Percentiles rank a stretch among this genome's conserved stretches.
Conservation (phyloP, 1,139 yeast genomes). For the Debaryomycetaceae sp. region DNA sequence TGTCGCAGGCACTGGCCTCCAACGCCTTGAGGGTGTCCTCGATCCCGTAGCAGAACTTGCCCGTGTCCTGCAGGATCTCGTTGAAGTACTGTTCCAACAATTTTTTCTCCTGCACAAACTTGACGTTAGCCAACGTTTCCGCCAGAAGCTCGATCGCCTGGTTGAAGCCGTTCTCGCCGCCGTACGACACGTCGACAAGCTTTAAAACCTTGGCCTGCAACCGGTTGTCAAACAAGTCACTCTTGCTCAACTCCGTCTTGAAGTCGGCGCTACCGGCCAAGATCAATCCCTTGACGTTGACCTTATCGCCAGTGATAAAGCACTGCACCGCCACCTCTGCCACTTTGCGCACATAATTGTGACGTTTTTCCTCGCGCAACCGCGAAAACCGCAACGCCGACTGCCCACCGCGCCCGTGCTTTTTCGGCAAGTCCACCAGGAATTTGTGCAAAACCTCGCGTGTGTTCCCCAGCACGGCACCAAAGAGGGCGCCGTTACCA, state of each 20-base stretch:
- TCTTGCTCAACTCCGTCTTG: constrained; percentile 87
- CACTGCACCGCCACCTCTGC: constrained; percentile 98
- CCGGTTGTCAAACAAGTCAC: constrained; percentile 90
- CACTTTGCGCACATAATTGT: constrained; percentile 94
- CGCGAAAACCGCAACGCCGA: constrained; percentile 98
- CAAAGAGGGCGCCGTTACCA: constrained; percentile 97
- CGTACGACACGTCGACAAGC: constrained; percentile 94
- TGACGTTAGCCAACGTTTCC: constrained; percentile 93
- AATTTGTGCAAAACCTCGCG: constrained; percentile 94
- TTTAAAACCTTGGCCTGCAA: constrained; percentile 82
- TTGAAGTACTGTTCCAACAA: constrained; percentile 87
- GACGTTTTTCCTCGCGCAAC: constrained; percentile 98
- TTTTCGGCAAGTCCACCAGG: constrained; percentile 95
- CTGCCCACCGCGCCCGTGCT: constrained; percentile 99
- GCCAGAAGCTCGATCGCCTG: constrained; percentile 98
- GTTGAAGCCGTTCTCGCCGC: constrained; percentile 98
- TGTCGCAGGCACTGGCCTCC: constrained; percentile 94
- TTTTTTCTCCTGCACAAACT: constrained; percentile 97
- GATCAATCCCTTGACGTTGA: constrained; percentile 88
- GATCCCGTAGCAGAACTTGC: constrained; percentile 95
- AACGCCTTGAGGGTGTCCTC: constrained; percentile 94
- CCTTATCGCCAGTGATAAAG: constrained; percentile 89
- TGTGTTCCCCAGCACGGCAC: constrained; percentile 94
- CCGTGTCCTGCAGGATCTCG: constrained; percentile 95
- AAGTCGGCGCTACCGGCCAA: constrained; percentile 99